Percentiles rank a stretch among this genome's conserved stretches.
phyloP scores from a whole-genome alignment of 148 eudicot genomes.

The Camellia granthamiana region DNA sequence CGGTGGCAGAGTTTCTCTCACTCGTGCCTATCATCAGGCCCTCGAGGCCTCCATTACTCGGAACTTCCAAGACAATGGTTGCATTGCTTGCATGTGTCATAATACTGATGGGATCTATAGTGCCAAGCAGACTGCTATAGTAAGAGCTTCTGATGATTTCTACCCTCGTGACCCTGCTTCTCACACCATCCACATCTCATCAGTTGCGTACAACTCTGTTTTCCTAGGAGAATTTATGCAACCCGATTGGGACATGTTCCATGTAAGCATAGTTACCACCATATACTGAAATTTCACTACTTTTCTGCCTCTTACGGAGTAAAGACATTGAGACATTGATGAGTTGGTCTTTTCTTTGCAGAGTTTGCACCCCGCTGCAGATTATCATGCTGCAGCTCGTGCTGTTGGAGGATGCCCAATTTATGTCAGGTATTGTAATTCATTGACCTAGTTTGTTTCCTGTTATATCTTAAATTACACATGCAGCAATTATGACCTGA shows the following conservation, averaged over 20 bases:
- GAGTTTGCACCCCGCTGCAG: slow-evolving; percentile 97
- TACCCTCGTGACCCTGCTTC: slow-evolving; percentile 95
- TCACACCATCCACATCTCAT: slow-evolving; percentile 87
- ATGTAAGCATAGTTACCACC: slow-evolving; percentile 47
- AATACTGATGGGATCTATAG: slow-evolving; percentile 86
- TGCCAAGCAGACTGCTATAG: slow-evolving; percentile 68
- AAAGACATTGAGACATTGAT: slow-evolving; percentile 6
- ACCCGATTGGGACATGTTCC: slow-evolving; percentile 99
- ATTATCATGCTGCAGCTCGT: slow-evolving; percentile 93
- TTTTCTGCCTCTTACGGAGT: background rate
- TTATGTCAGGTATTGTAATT: slow-evolving; percentile 65
- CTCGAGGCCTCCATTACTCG: slow-evolving; percentile 73
- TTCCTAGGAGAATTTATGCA: slow-evolving; percentile 98
- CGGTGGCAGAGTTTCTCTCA: slow-evolving; percentile 88
- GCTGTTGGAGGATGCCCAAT: slow-evolving; percentile 88
- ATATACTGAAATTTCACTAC: background rate
- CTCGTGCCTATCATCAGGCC: slow-evolving; percentile 75
- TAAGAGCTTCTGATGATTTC: slow-evolving; percentile 93
- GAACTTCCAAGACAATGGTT: slow-evolving; percentile 85
- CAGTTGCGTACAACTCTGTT: slow-evolving; percentile 78
- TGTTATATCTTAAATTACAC: background rate
- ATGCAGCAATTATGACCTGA: background rate
- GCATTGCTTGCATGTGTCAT: slow-evolving; percentile 94
- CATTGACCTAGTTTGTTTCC: background rate
- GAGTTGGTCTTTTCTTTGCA: slow-evolving; percentile 25